Evolutionary conservation across 2,329 filamentous ascomycete genomes (phyloP).

Genomic region (Pseudogymnoascus sp.): DNA sequence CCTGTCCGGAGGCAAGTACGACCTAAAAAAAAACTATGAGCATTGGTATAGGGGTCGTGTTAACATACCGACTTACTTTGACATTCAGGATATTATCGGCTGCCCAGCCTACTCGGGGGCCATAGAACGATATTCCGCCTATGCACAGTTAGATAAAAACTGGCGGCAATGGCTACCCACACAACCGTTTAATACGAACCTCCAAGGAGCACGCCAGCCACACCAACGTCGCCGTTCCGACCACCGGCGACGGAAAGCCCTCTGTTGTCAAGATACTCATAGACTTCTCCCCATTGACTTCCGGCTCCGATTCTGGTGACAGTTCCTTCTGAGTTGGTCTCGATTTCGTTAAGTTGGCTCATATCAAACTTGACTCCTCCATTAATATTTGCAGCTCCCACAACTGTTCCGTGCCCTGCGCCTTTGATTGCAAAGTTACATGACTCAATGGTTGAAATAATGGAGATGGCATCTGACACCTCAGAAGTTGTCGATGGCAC

Average conservation of each 20-base stretch:
- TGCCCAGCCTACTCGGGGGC: neutral
- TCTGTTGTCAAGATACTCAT: slow-evolving; percentile 7
- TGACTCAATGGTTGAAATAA: slow-evolving; percentile 23
- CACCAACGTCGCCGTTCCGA: slow-evolving; percentile 10
- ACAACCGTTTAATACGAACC: neutral
- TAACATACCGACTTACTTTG: neutral
- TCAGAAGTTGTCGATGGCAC: slow-evolving; percentile 4
- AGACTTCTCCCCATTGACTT: slow-evolving; percentile 9
- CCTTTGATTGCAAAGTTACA: slow-evolving; percentile 12
- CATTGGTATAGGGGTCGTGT: neutral
- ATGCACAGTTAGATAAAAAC: neutral
- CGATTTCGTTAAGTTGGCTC: slow-evolving; percentile 5
- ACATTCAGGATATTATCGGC: slow-evolving; percentile 9
- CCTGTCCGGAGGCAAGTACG: slow-evolving; percentile 41
- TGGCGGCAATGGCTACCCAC: too few species aligned
- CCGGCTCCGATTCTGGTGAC: slow-evolving; percentile 2
- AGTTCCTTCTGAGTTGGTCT: neutral
- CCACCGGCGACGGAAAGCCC: slow-evolving; percentile 10
- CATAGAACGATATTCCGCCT: slow-evolving; percentile 10
- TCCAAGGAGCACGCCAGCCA: slow-evolving; percentile 11
- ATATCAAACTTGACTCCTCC: slow-evolving; percentile 12
- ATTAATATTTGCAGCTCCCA: slow-evolving; percentile 10
- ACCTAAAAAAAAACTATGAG: slow-evolving; percentile 22
- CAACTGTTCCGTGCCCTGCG: neutral
- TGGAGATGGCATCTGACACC: slow-evolving; percentile 6